Evolutionary conservation across 495 filamentous ascomycete species (phyloP), one percentile per base, ranked within the genome.

Genomic region (Neurospora sp.): DNA sequence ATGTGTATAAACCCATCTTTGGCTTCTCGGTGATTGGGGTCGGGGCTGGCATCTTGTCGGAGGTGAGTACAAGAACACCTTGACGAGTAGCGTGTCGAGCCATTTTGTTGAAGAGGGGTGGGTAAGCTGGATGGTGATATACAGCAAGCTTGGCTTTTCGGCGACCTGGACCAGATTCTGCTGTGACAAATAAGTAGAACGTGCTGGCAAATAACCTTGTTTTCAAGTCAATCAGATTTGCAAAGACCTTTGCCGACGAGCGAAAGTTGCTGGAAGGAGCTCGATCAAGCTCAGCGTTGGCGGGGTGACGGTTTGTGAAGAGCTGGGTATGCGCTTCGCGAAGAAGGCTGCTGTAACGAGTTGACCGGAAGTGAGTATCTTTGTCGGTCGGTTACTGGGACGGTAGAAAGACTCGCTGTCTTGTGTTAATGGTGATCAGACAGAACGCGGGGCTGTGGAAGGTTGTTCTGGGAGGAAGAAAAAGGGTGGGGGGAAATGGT

Each of bases 1-100:
- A 68, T 68, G 61, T 76, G 74, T 82, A 86, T 71, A 83, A 80
- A 0, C 40, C 38, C 0, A 77, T 69, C 5, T 14, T 8, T 10
- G 74, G 76, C 45, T 70, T 65, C 3, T 65, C 53, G 53, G 14
- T 65, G 27, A 65, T 31, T 16, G 27, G 53, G 14, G 53, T 65
- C 27, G 53, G 53, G 53, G 53, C 14, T 65, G 70, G 72, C 20
- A 79, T 68, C 10, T 38, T 38, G 27, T 72, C 35, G 39, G 68
- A 22, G 44, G 74, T 68, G 31, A 31, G 18, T 6, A 72, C 37
- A 18, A 42, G 16, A n/a, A 38, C 71, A 71, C 69, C 71, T 22
- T 20, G 8, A 40, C 59, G 73, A 14, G 38, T n/a, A 22, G 10
- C 41, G 9, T 40, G 39, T 68, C 59, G 71, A 27, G 44, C 42